A percentile compares a stretch with the other conserved stretches of the same genome.
phyloP scores from a whole-genome alignment of 805 yeast species.

The Metschnikowia kofuensis region DNA sequence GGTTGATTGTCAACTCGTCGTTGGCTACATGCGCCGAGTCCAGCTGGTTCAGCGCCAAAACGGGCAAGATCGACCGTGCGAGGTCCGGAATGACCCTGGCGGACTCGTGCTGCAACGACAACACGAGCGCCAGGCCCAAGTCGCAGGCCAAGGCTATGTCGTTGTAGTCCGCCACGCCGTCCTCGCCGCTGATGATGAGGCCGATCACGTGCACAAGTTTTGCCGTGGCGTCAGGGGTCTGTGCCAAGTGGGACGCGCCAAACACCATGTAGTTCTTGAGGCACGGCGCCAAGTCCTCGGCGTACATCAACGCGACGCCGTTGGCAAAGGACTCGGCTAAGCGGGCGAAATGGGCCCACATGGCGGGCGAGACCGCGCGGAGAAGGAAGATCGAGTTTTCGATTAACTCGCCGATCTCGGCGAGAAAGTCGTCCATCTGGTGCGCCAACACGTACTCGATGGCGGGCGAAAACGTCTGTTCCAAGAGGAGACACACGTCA shows the following conservation, averaged over 20 bases:
- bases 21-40: conserved; percentile 28
- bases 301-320: conserved; percentile 58
- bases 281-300: conserved; percentile 74
- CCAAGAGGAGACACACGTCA: conserved; percentile 60
- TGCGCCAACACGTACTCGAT: conserved; percentile 64
- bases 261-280: conserved; percentile 70
- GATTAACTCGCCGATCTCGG: conserved; percentile 70
- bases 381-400: conserved; percentile 46
- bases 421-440: conserved; percentile 67
- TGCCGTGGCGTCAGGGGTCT: conserved; percentile 45
- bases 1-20: conserved; percentile 42
- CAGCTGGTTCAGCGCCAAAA: conserved; percentile 26
- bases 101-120: conserved; percentile 52
- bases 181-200: conserved; percentile 45
- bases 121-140: conserved; percentile 59
- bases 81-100: conserved; percentile 45
- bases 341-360: conserved; percentile 70
- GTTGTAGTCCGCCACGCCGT: conserved; percentile 43
- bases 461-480: conserved; percentile 66
- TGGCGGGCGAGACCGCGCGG: conserved; percentile 48
- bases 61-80: conserved; percentile 41
- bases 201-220: conserved; percentile 51
- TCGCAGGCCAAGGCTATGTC: conserved; percentile 62
- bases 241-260: conserved; percentile 38
- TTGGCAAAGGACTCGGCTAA: conserved; percentile 31